phyloP scores from a whole-genome alignment of 1,284 basidiomycete species.

The Dichomitus squalens region DNA sequence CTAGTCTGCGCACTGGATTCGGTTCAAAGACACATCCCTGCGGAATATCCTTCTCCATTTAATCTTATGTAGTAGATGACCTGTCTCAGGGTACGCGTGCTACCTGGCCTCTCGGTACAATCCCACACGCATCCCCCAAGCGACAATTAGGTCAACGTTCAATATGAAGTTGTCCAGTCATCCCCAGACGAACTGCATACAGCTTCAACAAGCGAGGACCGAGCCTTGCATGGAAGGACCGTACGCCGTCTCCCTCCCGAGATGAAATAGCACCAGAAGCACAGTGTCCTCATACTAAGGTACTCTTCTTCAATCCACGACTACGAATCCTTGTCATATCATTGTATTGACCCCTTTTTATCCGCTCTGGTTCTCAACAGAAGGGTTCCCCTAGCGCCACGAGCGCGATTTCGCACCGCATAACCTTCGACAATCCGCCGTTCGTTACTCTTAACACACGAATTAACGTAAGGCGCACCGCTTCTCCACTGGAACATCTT shows the following conservation, averaged over 20 bases:
- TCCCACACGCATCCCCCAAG: background rate
- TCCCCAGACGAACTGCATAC: background rate
- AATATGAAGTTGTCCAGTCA: background rate
- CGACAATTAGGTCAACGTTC: background rate
- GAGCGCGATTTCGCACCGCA: background rate
- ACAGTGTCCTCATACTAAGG: background rate
- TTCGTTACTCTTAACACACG: background rate
- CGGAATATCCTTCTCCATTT: background rate
- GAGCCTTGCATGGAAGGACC: background rate
- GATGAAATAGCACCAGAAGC: background rate
- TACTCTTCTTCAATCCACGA: background rate
- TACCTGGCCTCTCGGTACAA: background rate
- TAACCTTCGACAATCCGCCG: conserved; percentile 4
- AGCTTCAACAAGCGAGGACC: background rate
- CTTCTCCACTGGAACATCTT: background rate
- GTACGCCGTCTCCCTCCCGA: background rate
- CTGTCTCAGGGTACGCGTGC: too few relatives aligned
- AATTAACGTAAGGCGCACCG: background rate
- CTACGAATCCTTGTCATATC: background rate
- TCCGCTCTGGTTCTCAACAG: background rate
- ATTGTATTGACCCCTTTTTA: background rate
- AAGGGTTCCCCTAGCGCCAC: background rate
- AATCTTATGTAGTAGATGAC: background rate
- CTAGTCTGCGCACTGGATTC: background rate
- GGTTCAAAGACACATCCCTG: background rate